Percentiles rank a stretch among this genome's conserved stretches.
Evolutionary conservation across 2,329 filamentous ascomycete species (phyloP).

Genomic region (Stylonectria norvegica): DNA sequence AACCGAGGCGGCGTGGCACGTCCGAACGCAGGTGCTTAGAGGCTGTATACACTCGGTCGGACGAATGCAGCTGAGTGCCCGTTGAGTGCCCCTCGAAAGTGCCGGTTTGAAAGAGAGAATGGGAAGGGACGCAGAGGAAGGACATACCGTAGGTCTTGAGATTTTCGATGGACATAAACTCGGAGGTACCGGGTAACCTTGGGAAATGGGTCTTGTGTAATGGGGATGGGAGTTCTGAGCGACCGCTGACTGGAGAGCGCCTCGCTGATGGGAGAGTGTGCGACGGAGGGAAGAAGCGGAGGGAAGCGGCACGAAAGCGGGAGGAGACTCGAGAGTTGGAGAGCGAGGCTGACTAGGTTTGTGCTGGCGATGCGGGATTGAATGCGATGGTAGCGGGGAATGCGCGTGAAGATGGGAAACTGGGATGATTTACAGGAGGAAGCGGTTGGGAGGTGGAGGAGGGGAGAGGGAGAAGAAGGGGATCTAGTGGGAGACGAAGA

Average conservation of each 20-base stretch:
- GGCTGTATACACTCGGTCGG: background rate
- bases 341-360: background rate
- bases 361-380: background rate
- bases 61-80: no score
- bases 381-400: background rate
- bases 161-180: conserved; percentile 99
- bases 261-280: conserved; percentile 40
- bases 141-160: conserved; percentile 88
- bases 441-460: background rate
- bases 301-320: conserved; percentile 7
- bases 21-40: conserved; percentile 26
- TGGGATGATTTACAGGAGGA: background rate
- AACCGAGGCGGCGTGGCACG: conserved; percentile 15
- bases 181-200: conserved; percentile 60
- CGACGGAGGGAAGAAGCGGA: conserved; percentile 5
- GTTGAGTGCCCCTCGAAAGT: no score
- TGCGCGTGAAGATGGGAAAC: background rate
- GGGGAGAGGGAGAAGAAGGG: background rate
- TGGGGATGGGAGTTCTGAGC: conserved; percentile 39
- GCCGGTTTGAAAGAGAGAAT: background rate
- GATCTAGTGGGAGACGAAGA: conserved; percentile 16
- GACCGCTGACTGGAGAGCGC: conserved; percentile 47
- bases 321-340: background rate
- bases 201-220: conserved; percentile 51
- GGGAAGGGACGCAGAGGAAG: background rate